These are phyloP conservation scores for Carpinus viminea DNA, from an alignment of 306 rosid genomes.

Conservation along the genomic window DNA sequence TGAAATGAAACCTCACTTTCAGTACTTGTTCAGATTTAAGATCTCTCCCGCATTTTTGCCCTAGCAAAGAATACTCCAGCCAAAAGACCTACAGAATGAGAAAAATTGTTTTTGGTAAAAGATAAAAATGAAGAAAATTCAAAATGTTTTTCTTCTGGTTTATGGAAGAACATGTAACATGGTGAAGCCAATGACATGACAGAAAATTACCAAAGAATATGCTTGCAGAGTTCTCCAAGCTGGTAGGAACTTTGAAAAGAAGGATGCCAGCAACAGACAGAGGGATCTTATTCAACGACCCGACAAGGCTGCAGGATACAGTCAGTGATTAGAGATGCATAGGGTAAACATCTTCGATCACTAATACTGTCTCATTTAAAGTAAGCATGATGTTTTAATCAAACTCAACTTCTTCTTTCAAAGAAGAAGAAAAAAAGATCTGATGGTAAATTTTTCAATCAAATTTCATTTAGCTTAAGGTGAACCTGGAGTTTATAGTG, in stretches of 20 bases:
- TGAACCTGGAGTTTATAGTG: background rate
- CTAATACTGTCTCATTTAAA: slow-evolving; percentile 3
- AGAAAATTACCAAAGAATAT: slow-evolving; percentile 80
- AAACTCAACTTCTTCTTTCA: background rate
- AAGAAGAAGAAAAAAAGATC: background rate
- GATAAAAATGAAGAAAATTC: slow-evolving; percentile 20
- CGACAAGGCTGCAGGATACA: slow-evolving; percentile 79
- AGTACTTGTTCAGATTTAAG: slow-evolving; percentile 40
- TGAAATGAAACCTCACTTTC: slow-evolving; percentile 2
- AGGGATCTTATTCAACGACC: slow-evolving; percentile 97
- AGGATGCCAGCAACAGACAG: slow-evolving; percentile 90
- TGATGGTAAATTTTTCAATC: background rate
- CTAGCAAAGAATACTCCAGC: slow-evolving; percentile 94
- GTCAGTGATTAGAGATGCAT: slow-evolving; percentile 30
- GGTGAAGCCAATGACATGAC: background rate
- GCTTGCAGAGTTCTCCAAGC: slow-evolving; percentile 89
- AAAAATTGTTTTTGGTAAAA: slow-evolving; percentile 23
- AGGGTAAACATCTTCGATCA: background rate
- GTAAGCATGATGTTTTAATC: background rate
- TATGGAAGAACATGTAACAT: background rate
- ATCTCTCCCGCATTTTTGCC: slow-evolving; percentile 88
- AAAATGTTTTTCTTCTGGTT: slow-evolving; percentile 8
- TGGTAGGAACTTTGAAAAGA: slow-evolving; percentile 89
- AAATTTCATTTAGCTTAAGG: background rate
- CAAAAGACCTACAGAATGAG: slow-evolving; percentile 66